These are phyloP conservation scores for Mortierella sp. DNA, from an alignment of 371 early-diverging fungal species.

Conservation along the genomic window DNA sequence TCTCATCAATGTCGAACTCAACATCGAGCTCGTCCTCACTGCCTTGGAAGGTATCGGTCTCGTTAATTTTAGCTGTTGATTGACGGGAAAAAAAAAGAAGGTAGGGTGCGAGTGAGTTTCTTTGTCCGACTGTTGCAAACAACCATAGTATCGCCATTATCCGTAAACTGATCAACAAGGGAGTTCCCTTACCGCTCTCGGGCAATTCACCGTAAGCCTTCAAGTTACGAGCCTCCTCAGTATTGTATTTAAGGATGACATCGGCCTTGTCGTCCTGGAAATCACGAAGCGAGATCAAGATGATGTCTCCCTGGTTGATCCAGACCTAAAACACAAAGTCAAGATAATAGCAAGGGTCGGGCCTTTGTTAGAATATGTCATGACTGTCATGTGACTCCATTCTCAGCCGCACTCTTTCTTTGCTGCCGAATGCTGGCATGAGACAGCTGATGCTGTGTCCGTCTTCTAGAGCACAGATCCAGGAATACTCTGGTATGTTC, in stretches of 20 bases:
- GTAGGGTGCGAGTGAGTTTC: background rate
- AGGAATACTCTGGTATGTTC: background rate
- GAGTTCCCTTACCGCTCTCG: constrained; percentile 85
- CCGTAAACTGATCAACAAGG: no score
- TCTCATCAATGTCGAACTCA: constrained; percentile 94
- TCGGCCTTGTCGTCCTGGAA: constrained; percentile 98
- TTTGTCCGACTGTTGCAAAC: constrained; percentile 2
- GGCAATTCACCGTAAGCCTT: constrained; percentile 97
- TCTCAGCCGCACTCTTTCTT: no score
- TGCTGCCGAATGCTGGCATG: no score
- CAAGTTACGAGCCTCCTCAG: constrained; percentile 97
- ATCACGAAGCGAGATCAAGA: constrained; percentile 95
- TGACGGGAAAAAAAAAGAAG: constrained; percentile 6
- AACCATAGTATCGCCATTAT: constrained; percentile 9
- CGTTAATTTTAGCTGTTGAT: constrained; percentile 76
- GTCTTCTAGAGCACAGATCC: no score
- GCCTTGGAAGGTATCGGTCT: constrained; percentile 77
- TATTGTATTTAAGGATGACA: constrained; percentile 97
- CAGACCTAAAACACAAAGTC: constrained; percentile 63
- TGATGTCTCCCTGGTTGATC: constrained; percentile 97
- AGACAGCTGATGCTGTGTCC: no score
- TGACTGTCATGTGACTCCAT: no score
- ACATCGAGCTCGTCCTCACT: constrained; percentile 87
- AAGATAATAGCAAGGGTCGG: background rate
- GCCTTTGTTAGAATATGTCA: background rate